Evolutionary conservation across 371 early-diverging fungal genomes (phyloP), one percentile per base, ranked within the genome.

Genomic region (Syncephalastrum sp.): DNA sequence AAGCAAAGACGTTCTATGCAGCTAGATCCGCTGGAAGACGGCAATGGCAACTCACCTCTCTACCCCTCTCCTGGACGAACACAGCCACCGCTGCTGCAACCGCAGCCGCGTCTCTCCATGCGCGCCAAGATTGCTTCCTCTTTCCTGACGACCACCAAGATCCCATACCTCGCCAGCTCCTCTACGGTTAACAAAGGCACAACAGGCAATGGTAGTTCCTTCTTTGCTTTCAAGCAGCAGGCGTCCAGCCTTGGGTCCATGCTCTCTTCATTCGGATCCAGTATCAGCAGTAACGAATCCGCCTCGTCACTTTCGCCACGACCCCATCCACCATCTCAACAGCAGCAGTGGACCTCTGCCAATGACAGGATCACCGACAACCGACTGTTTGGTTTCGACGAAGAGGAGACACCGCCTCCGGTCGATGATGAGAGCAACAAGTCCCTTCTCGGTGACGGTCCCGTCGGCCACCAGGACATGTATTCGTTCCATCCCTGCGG

Each of bases 401-500:
- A 80, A 61, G 79, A 79, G 51, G 72, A 75, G 19, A 63, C 70
- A 15, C 47, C 63, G 12, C 41, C 63, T 8, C 65, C 60, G 3
- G 63, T 60, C 13, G 74, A 74, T 57, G 63, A 64, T 12, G 44
- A 33, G 29, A 48, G 24, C 17, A 50, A 65, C 5, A 53, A 65
- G 10, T 72, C 69, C 53, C 64, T 67, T 51, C 61, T 70, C 7
- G 65, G 67, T 53, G 80, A 79, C 50, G 70, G 69, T 27, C 67
- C 75, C 15, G 48, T 63, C 15, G 83, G 83, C 19, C 82, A 79
- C 55, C 81, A 81, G 50, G 85, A 85, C 45, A 64, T 85, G 8
- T 85, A 82, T 45, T 79, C 83, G 0, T 82, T 85, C 43, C 83
- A 82, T 57, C 85, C 85, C 1, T 54, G 66, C 1, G 85, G 85